Evolutionary conservation across 2,329 filamentous ascomycete species (phyloP).

Genomic region (Colletotrichum australisinense): DNA sequence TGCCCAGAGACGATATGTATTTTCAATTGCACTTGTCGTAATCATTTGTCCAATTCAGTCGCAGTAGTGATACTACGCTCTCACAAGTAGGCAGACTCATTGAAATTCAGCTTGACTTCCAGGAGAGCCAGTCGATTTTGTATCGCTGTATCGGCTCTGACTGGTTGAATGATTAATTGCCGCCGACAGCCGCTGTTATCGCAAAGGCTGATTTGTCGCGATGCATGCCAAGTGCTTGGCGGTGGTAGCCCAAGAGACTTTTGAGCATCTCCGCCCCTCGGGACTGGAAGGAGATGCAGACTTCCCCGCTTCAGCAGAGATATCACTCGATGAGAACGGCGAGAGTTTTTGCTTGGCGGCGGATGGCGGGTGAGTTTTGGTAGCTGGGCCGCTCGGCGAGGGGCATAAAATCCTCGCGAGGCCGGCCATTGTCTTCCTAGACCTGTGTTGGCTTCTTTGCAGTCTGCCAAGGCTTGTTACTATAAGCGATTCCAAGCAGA

Average conservation of each 20-base stretch:
- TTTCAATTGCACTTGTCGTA: too few relatives aligned
- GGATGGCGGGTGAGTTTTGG: too few relatives aligned
- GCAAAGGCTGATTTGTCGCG: background rate
- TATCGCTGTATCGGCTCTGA: background rate
- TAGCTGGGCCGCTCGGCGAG: too few relatives aligned
- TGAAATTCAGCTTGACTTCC: background rate
- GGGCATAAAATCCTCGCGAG: background rate
- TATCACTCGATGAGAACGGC: background rate
- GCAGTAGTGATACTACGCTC: too few relatives aligned
- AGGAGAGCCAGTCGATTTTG: background rate
- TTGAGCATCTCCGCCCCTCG: constrained; percentile 21
- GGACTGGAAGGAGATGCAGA: background rate
- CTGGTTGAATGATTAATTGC: background rate
- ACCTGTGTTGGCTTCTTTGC: background rate
- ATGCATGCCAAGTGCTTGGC: constrained; percentile 27
- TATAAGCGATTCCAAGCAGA: background rate
- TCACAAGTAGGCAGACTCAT: background rate
- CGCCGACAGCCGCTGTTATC: constrained; percentile 16
- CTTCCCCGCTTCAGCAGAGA: background rate
- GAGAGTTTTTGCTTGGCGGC: background rate
- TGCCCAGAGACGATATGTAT: too few relatives aligned
- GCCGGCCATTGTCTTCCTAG: background rate
- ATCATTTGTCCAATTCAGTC: too few relatives aligned
- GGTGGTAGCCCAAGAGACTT: background rate
- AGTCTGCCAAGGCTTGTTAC: background rate